These are phyloP conservation scores for Candida coleopterorum DNA, from an alignment of 805 yeast genomes.

Conservation along the genomic window DNA sequence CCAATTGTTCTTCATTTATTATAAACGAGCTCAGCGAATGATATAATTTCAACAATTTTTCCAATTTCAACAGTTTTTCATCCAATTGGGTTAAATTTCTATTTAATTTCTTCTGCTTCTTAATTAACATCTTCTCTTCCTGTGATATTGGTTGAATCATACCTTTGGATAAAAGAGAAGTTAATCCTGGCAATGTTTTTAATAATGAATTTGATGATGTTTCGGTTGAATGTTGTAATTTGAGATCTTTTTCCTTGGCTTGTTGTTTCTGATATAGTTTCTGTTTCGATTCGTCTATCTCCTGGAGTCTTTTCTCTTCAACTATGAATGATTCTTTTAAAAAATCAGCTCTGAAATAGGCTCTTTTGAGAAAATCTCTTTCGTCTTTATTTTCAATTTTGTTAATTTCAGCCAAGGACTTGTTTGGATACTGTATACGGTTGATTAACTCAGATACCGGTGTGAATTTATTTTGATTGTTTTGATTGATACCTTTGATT, in stretches of 20 bases:
- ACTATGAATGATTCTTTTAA: slow-evolving; percentile 55
- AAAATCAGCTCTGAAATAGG: slow-evolving; percentile 51
- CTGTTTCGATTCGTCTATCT: slow-evolving; percentile 26
- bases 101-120: slow-evolving; percentile 62
- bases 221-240: slow-evolving; percentile 36
- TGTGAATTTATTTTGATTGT: slow-evolving; percentile 48
- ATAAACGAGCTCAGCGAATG: slow-evolving; percentile 67
- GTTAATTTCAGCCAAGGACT: slow-evolving; percentile 36
- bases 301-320: slow-evolving; percentile 47
- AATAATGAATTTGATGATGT: slow-evolving; percentile 1
- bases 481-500: slow-evolving; percentile 50
- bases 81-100: slow-evolving; percentile 52
- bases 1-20: slow-evolving; percentile 64
- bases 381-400: slow-evolving; percentile 14
- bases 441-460: slow-evolving; percentile 58
- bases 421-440: slow-evolving; percentile 31
- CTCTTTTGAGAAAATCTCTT: slow-evolving; percentile 39
- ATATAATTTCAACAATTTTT: slow-evolving; percentile 61
- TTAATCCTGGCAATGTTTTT: slow-evolving; percentile 64
- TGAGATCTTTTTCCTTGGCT: slow-evolving; percentile 21
- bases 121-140: slow-evolving; percentile 57
- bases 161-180: slow-evolving; percentile 60
- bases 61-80: slow-evolving; percentile 50
- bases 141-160: slow-evolving; percentile 67
- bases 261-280: slow-evolving; percentile 24